Evolutionary conservation across 2,329 filamentous ascomycete genomes (phyloP), one percentile per base, ranked within the genome.

Genomic region (Beauveria australis): DNA sequence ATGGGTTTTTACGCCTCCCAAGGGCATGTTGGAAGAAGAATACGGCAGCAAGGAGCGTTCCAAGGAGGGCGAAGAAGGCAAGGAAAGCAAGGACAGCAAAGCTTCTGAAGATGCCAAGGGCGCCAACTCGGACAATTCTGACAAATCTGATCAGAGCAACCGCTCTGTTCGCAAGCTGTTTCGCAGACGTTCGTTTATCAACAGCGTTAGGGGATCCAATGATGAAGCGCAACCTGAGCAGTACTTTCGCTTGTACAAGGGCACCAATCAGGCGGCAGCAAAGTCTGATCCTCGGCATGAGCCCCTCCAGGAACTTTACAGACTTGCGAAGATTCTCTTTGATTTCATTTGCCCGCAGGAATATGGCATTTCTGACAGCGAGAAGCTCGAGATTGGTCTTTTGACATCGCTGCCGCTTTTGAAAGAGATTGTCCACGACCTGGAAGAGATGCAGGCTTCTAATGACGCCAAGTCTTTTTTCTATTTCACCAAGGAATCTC

Each of bases 331-430:
- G 75, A 88, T 97, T 14, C 78, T 99, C 16, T 99, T 99, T 69
- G 94, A 99, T 74, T 99, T 97, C 72, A 96, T 99, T 68, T 96
- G 94, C 59, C 94, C 94, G 1, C 94, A 99, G 69, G 94, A 99
- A 74, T 99, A 99, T 70, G 94, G 94, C 59, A 99, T 99, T 66
- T 91, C 89, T 4, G 89, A 97, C 69, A 88, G 86, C 62, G 94
- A 99, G 75, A 99, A 99, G 79, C 83, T 99, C n/a, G 94, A 99
- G 72, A 99, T 99, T 72, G 94, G 94, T 2, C 83, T 99, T 1
- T 78, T 99, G 66, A 99, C 94, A 0, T 97, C 92, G 14, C 79
- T 99, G 52, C 95, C 94, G 2, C 80, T 99, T 18, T 84, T 99
- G 51, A 95, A 95, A 73, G 94, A 99, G 75, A 97, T 99, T 67